phyloP scores from a whole-genome alignment of 2,329 filamentous ascomycete species.

The Talaromyces sp. region DNA sequence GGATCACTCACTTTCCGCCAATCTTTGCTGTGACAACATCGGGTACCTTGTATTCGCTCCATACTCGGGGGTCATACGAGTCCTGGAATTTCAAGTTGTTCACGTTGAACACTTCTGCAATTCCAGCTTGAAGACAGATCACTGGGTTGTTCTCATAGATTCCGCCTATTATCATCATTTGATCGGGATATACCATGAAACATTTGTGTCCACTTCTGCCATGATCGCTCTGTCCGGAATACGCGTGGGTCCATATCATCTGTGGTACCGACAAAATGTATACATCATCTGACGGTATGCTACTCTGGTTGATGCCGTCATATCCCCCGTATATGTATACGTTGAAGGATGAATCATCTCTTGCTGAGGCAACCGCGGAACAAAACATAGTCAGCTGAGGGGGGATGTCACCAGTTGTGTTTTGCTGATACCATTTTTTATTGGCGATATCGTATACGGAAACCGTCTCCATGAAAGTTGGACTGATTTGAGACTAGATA shows the following conservation, averaged over 20 bases:
- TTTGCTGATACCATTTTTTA: slow-evolving; percentile 35
- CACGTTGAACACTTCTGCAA: slow-evolving; percentile 51
- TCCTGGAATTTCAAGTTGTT: slow-evolving; percentile 33
- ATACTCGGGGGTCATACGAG: slow-evolving; percentile 31
- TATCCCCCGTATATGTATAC: slow-evolving; percentile 38
- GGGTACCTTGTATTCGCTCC: slow-evolving; percentile 33
- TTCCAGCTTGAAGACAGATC: slow-evolving; percentile 50
- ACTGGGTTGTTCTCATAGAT: slow-evolving; percentile 17
- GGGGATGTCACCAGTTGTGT: slow-evolving; percentile 38
- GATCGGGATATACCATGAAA: slow-evolving; percentile 47
- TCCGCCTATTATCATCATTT: slow-evolving; percentile 43
- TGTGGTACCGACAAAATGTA: slow-evolving; percentile 36
- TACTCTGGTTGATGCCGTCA: slow-evolving; percentile 22
- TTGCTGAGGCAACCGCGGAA: slow-evolving; percentile 39
- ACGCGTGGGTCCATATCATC: slow-evolving; percentile 33
- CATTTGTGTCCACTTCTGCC: slow-evolving; percentile 35
- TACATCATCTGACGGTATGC: slow-evolving; percentile 31
- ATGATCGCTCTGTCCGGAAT: slow-evolving; percentile 21
- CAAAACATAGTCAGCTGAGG: slow-evolving; percentile 40
- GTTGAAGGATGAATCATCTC: slow-evolving; percentile 38
- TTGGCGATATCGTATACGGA: slow-evolving; percentile 37
- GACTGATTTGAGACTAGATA: slow-evolving; percentile 25
- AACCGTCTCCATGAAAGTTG: slow-evolving; percentile 38
- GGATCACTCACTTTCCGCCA: slow-evolving; percentile 34
- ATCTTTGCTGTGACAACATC: slow-evolving; percentile 30